Conservation (phyloP, 345 rosid species). For the Dipteronia sinensis region DNA sequence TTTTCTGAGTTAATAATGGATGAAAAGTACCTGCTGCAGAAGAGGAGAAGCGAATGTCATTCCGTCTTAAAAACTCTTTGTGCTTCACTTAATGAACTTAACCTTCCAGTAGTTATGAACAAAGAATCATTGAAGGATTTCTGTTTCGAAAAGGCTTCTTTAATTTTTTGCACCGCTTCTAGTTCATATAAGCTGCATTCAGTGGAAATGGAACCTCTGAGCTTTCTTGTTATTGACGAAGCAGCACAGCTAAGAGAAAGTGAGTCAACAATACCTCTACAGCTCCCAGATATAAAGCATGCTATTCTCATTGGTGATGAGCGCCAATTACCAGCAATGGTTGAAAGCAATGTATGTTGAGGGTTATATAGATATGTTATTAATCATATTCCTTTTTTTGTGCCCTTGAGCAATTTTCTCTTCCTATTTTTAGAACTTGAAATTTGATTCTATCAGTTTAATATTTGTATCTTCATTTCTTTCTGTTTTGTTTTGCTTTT, state of each 20-base stretch:
- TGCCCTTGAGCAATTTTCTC: no score
- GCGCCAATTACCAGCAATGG: conserved; percentile 51
- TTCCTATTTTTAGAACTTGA: no score
- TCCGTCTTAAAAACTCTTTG: conserved; percentile 16
- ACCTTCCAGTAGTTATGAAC: conserved; percentile 27
- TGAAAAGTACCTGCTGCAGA: neutral
- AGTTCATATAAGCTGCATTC: conserved; percentile 37
- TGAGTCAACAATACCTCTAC: conserved; percentile 56
- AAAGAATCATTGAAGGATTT: conserved; percentile 14
- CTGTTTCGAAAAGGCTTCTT: conserved; percentile 37
- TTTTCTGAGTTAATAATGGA: neutral
- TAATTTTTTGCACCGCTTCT: conserved; percentile 49
- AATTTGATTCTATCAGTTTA: no score
- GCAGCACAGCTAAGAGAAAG: conserved; percentile 66
- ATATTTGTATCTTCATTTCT: no score
- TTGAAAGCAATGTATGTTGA: conserved; percentile 44
- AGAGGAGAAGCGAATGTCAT: conserved; percentile 33
- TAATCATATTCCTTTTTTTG: no score
- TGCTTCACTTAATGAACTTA: conserved; percentile 19
- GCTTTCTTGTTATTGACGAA: conserved; percentile 57
- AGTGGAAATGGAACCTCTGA: conserved; percentile 28
- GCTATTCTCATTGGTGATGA: conserved; percentile 56
- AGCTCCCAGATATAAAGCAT: conserved; percentile 41
- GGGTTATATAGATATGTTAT: neutral
- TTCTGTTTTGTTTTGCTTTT: no score